Conservation (phyloP, 345 rosid species). For the Pseudoturritis turrita region DNA sequence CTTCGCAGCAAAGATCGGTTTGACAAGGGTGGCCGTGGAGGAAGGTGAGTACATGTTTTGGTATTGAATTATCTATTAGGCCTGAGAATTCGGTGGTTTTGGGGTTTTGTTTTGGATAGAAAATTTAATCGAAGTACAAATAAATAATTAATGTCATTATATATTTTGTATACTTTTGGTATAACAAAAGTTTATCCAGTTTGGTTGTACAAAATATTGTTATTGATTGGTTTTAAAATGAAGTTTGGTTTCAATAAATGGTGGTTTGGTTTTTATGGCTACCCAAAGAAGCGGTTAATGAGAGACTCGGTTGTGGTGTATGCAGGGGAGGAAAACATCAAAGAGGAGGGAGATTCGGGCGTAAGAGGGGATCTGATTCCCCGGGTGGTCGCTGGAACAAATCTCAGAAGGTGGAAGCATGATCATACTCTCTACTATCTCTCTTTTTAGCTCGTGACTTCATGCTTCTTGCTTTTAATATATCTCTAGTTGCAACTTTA, state of each 20-base stretch:
- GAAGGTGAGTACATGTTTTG: constrained; percentile 51
- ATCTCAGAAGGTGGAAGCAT: constrained; percentile 46
- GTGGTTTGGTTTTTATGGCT: neutral
- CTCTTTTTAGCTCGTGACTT: constrained; percentile 6
- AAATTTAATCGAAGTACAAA: too few relatives aligned
- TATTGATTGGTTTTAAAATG: too few relatives aligned
- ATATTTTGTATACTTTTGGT: too few relatives aligned
- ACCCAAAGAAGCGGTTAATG: neutral
- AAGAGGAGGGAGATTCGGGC: constrained; percentile 61
- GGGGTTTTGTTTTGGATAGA: too few relatives aligned
- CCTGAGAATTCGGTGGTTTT: too few relatives aligned
- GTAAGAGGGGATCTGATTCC: constrained; percentile 49
- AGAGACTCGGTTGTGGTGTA: neutral
- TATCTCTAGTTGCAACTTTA: constrained; percentile 1
- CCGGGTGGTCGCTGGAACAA: constrained; percentile 56
- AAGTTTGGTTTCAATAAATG: too few relatives aligned
- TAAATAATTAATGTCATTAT: too few relatives aligned
- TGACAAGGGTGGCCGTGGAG: constrained; percentile 59
- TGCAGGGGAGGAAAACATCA: constrained; percentile 64
- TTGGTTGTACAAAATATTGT: too few relatives aligned
- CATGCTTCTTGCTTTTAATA: constrained; percentile 9
- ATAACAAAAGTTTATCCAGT: too few relatives aligned
- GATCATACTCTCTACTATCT: neutral
- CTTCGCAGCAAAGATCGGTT: constrained; percentile 59
- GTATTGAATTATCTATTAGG: neutral